Percentiles rank a stretch among this genome's conserved stretches.
These are phyloP conservation scores for Penicillium crustosum DNA, from an alignment of 2,329 filamentous ascomycete genomes.

Conservation along the genomic window DNA sequence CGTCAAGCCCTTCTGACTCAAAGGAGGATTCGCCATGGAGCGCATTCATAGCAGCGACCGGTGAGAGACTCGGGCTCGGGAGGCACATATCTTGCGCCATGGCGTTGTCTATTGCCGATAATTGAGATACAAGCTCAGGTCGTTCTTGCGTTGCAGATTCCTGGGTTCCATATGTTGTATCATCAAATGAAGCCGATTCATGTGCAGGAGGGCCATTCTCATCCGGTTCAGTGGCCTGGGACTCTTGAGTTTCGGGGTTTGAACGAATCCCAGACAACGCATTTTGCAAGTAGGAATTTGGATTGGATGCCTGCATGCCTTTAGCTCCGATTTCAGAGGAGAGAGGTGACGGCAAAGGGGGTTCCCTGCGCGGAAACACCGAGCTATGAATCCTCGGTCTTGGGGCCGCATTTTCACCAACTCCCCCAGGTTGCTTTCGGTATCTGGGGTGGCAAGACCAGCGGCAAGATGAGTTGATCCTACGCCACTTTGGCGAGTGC, in stretches of 20 bases:
- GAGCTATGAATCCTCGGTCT: conserved; percentile 36
- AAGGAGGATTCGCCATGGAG: conserved; percentile 45
- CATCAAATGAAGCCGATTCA: conserved; percentile 21
- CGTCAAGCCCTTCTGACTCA: conserved; percentile 42
- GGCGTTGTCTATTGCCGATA: conserved; percentile 63
- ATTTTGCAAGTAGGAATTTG: conserved; percentile 19
- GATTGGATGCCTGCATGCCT: conserved; percentile 3
- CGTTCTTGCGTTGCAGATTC: conserved; percentile 23
- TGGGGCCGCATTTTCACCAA: conserved; percentile 28
- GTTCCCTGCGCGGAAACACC: conserved; percentile 34
- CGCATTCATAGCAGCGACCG: conserved; percentile 73
- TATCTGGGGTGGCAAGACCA: conserved; percentile 44
- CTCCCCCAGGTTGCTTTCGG: conserved; percentile 35
- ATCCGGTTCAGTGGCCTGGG: conserved; percentile 14
- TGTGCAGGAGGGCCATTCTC: conserved; percentile 8
- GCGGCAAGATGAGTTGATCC: conserved; percentile 31
- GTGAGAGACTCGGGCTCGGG: conserved; percentile 90
- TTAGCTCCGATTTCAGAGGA: conserved; percentile 33
- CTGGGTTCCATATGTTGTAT: conserved; percentile 24
- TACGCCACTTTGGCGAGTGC: conserved; percentile 35
- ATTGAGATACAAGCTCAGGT: conserved; percentile 31
- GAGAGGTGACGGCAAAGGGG: conserved; percentile 33
- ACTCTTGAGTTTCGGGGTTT: conserved; percentile 4
- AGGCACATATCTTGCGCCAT: conserved; percentile 85
- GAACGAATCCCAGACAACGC: conserved; percentile 13